phyloP scores from a whole-genome alignment of 306 rosid species.

The Citrullus mucosospermus region DNA sequence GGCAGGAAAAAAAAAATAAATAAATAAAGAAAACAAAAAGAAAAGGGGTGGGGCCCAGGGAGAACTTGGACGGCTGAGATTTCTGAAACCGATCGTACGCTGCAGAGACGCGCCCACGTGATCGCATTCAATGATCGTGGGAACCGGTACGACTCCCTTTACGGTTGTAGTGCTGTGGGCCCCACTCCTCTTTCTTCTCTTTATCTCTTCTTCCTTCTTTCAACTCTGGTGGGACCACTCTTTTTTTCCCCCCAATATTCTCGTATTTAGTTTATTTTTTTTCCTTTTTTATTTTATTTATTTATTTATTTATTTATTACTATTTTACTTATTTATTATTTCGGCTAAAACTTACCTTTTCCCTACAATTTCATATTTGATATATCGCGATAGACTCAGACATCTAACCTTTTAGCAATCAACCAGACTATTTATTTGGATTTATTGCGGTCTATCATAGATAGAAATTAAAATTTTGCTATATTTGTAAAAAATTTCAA shows the following conservation, averaged over 20 bases:
- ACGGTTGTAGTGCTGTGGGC: background rate
- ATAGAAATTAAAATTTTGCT: too few relatives aligned
- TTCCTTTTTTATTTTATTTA: too few relatives aligned
- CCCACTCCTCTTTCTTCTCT: background rate
- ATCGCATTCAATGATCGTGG: conserved; percentile 5
- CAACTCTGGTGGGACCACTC: background rate
- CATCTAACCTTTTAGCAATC: too few relatives aligned
- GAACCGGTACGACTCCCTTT: background rate
- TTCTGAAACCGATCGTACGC: background rate
- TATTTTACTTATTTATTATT: too few relatives aligned
- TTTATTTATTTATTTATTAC: too few relatives aligned
- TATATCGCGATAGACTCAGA: too few relatives aligned
- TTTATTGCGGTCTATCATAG: too few relatives aligned
- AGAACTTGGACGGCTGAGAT: background rate
- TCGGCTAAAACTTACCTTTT: too few relatives aligned
- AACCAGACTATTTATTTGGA: too few relatives aligned
- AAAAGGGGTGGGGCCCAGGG: background rate
- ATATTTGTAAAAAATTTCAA: too few relatives aligned
- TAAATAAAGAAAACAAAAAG: background rate
- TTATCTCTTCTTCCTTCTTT: background rate
- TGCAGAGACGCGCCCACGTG: conserved; percentile 5
- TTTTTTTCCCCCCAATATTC: background rate
- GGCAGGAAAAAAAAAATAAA: background rate
- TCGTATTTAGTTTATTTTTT: background rate
- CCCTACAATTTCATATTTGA: too few relatives aligned